Evolutionary conservation across 2,329 filamentous ascomycete genomes (phyloP), one percentile per base, ranked within the genome.

Genomic region (Microsporum audouinii): DNA sequence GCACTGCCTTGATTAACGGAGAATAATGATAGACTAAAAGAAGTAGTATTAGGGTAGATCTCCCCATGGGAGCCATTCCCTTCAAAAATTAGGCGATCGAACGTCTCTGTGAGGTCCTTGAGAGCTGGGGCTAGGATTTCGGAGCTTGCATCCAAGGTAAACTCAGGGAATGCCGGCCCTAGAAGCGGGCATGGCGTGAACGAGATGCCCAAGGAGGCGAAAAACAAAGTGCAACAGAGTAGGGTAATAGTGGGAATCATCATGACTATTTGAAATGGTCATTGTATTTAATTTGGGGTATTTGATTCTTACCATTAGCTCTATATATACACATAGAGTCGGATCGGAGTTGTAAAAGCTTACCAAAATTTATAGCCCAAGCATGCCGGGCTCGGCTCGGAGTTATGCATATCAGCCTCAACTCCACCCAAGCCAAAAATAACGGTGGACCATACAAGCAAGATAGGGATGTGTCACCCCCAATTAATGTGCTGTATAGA

Each of bases 131-230:
- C n/a, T 23, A 67, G 33, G 6, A 33, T 56, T 12, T 56, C 33
- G 14, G 62, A 61, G 8, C 55, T 60, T n/a, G 55, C 58, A 27
- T 66, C 47, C 5, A 68, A 41, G 7, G 57, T 61, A 38, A 65
- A 64, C 6, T 61, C 58, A 53, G 66, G 66, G 36, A 63, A 53
- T 53, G 49, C 49, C n/a, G 29, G 49, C 10, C 66, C 66, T 14
- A 68, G 61, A 7, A 69, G 59, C 14, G 65, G 67, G 39, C 67
- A 68, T 23, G 66, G 67, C 2, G 64, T 65, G 56, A 68, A 68
- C 5, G 63, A 36, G 14, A 34, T 5, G 8, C 29, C n/a, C 5
- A 49, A 33, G 33, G 38, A 38, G 27, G 2, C 10, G 12, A 39
- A 29, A 12, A 41, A 27, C 23, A 57, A 41, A 39, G 41, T 34